Evolutionary conservation across 164 flowering plant species (phyloP), one percentile per base, ranked within the genome.

Genomic region (Chimonanthus salicifolius): DNA sequence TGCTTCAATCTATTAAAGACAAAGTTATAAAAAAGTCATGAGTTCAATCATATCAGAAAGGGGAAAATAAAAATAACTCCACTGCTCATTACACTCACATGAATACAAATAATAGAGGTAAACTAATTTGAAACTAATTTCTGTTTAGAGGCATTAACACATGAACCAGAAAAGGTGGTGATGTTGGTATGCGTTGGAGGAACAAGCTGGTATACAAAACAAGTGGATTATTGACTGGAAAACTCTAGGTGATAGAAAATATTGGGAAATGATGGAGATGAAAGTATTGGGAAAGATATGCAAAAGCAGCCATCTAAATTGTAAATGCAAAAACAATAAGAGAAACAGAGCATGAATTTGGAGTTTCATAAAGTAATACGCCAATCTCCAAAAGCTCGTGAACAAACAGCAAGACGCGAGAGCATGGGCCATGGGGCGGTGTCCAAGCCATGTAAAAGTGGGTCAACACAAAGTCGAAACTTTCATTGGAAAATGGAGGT

Each of bases 1-100:
- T 49, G 87, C 98, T 83, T 91, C 97, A 65, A 95, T 78, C 99
- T 95, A 84, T 73, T 77, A 78, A 58, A 33, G 20, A 20, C 66
- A 63, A 63, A 33, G 20, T 63, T 4, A 21, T 10, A 21, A 21
- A 7, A 63, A 63, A 47, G 54, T 18, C 20, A 16, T 3, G 7
- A 47, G 5, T 47, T n/a, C 47, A 18, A 68, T 47, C 11, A 18
- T 5, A 66, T n/a, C 33, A 68, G 15, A 48, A 68, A n/a, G 43
- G 54, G 16, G 18, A 47, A 49, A n/a, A n/a, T n/a, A n/a, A 49
- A 7, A 43, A 45, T 16, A 44, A 66, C 68, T 5, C 13, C 2
- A n/a, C 47, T 11, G 3, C 54, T n/a, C 16, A 43, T 15, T 48
- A 4, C 21, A 47, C 7, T 68, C 33, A 68, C 33, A 20, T 16